Evolutionary conservation across 345 rosid genomes (phyloP).

Genomic region (Orychophragmus violaceus): DNA sequence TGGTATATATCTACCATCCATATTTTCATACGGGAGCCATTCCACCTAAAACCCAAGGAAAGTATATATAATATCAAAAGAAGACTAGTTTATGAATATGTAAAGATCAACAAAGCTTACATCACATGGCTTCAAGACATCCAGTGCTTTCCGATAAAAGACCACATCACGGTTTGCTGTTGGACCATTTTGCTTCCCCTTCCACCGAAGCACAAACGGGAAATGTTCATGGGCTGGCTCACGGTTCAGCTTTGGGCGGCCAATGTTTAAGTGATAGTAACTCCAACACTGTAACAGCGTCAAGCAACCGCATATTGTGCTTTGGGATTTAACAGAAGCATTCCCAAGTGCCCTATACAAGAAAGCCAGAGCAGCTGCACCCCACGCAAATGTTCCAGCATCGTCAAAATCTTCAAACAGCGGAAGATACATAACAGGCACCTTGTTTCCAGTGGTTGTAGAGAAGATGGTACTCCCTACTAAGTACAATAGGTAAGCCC

Average conservation of each 20-base stretch:
- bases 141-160: constrained; percentile 79
- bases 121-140: constrained; percentile 65
- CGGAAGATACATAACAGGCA: constrained; percentile 97
- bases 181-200: constrained; percentile 95
- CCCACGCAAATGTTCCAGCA: constrained; percentile 87
- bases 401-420: constrained; percentile 73
- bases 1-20: constrained; percentile 68
- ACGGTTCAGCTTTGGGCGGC: constrained; percentile 81
- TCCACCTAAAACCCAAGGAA: constrained; percentile 46
- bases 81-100: not conserved
- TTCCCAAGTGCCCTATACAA: constrained; percentile 95
- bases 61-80: not conserved
- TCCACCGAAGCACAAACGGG: constrained; percentile 88
- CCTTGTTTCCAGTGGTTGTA: constrained; percentile 93
- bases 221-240: constrained; percentile 78
- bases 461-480: constrained; percentile 94
- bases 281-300: constrained; percentile 97
- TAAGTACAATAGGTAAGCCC: constrained; percentile 88
- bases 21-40: constrained; percentile 78
- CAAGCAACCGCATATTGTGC: constrained; percentile 95
- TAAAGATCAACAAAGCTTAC: constrained; percentile 34
- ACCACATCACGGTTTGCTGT: constrained; percentile 85
- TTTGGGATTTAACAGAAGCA: constrained; percentile 92
- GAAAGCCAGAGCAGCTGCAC: constrained; percentile 90
- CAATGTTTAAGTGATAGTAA: constrained; percentile 82